A percentile compares a stretch with the other conserved stretches of the same genome.
Evolutionary conservation across 768 basidiomycete genomes (phyloP).

Genomic region (Kwoniella europaea): DNA sequence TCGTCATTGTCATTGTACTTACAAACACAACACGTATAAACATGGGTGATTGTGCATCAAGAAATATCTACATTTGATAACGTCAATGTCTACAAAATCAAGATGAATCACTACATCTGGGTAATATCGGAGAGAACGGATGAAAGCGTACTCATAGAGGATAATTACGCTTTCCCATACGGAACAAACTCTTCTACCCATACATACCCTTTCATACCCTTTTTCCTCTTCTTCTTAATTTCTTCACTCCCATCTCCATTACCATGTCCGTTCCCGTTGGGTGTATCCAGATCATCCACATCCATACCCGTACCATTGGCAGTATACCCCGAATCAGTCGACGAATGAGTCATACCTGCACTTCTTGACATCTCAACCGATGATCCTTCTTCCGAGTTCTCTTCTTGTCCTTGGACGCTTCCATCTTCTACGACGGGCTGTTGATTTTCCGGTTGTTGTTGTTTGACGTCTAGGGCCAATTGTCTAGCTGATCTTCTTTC

Average conservation of each 20-base stretch:
- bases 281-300: neutral
- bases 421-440: neutral
- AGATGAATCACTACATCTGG: too few relatives aligned
- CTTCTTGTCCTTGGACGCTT: neutral
- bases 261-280: constrained; percentile 1
- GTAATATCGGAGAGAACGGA: too few relatives aligned
- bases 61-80: too few relatives aligned
- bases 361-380: neutral
- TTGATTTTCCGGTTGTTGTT: neutral
- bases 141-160: neutral
- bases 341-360: neutral
- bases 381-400: neutral
- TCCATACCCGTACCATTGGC: neutral
- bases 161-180: neutral
- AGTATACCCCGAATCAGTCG: neutral
- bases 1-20: too few relatives aligned
- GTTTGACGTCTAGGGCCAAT: neutral
- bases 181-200: constrained; percentile 30
- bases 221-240: constrained; percentile 15
- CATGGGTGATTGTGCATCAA: neutral
- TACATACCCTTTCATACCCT: constrained; percentile 33
- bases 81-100: too few relatives aligned
- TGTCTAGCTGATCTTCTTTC: constrained; percentile 41
- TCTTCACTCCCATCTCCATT: neutral
- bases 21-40: neutral